Evolutionary conservation across 2,329 filamentous ascomycete species (phyloP).

Genomic region (Botryosphaeria agaves): DNA sequence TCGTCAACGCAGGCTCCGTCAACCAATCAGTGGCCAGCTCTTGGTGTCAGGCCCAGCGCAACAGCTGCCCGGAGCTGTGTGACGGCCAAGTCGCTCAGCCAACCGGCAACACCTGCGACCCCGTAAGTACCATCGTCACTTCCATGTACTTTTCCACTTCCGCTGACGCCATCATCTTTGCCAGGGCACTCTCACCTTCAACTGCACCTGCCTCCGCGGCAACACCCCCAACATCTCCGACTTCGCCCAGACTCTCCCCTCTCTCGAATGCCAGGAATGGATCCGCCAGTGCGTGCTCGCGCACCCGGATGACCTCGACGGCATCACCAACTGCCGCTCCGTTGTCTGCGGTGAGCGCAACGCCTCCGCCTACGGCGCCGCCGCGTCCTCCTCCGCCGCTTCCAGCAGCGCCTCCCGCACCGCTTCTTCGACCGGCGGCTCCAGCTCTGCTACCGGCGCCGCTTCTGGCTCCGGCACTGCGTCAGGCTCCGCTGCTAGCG

Average conservation of each 20-base stretch:
- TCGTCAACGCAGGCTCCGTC: slow-evolving; percentile 25
- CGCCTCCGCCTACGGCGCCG: slow-evolving; percentile 16
- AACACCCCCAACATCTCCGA: slow-evolving; percentile 35
- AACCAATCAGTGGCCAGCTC: slow-evolving; percentile 16
- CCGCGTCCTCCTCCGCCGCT: slow-evolving; percentile 12
- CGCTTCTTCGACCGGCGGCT: slow-evolving; percentile 10
- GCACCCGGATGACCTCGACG: slow-evolving; percentile 19
- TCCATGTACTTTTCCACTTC: not conserved
- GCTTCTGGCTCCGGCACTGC: slow-evolving; percentile 8
- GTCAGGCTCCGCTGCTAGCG: slow-evolving; percentile 8
- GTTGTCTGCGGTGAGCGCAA: slow-evolving; percentile 35
- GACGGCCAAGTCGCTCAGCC: slow-evolving; percentile 24
- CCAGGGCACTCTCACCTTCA: slow-evolving; percentile 34
- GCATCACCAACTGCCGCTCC: slow-evolving; percentile 23
- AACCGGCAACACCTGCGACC: slow-evolving; percentile 41
- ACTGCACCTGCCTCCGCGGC: slow-evolving; percentile 40
- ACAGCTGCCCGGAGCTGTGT: slow-evolving; percentile 44
- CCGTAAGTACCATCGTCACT: slow-evolving; percentile 25
- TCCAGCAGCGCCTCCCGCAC: slow-evolving; percentile 13
- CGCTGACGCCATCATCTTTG: not conserved
- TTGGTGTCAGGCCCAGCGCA: slow-evolving; percentile 44
- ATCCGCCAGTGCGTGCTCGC: slow-evolving; percentile 23
- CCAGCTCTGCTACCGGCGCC: slow-evolving; percentile 9
- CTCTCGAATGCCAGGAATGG: slow-evolving; percentile 39
- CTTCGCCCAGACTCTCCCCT: slow-evolving; percentile 42